These are phyloP conservation scores for Colletotrichum lupini DNA, from an alignment of 2,329 filamentous ascomycete genomes.

Conservation along the genomic window DNA sequence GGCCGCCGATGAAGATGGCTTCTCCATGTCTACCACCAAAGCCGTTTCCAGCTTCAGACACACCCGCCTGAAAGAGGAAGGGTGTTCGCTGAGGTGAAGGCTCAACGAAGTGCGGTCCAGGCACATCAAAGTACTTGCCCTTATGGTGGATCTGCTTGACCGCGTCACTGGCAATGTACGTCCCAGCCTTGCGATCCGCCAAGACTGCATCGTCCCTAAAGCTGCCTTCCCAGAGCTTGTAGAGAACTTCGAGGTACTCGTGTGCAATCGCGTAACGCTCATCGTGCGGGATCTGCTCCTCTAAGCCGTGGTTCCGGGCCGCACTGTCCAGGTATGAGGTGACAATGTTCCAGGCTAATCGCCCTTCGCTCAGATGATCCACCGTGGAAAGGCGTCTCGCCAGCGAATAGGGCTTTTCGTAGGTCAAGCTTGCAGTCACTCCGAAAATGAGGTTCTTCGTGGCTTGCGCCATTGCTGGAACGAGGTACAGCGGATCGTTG, in stretches of 20 bases:
- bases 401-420: background rate
- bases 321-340: background rate
- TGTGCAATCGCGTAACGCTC: constrained; percentile 70
- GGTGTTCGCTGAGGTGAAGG: constrained; percentile 73
- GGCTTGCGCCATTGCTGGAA: background rate
- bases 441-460: background rate
- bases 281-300: constrained; percentile 46
- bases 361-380: background rate
- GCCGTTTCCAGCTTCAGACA: background rate
- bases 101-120: constrained; percentile 70
- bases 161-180: constrained; percentile 42
- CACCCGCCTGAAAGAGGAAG: constrained; percentile 60
- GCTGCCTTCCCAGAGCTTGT: constrained; percentile 67
- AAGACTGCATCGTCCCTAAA: constrained; percentile 66
- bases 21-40: background rate
- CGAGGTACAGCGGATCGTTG: background rate
- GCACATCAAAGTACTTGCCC: constrained; percentile 69
- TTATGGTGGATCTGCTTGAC: constrained; percentile 72
- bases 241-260: constrained; percentile 67
- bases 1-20: background rate
- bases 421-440: background rate
- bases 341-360: background rate
- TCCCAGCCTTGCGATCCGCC: constrained; percentile 60
- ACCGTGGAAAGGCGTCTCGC: background rate
- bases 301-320: background rate